Base-by-base conservation (phyloP, 352 stramenopile genomes). In the Phytophthora quininea region DNA sequence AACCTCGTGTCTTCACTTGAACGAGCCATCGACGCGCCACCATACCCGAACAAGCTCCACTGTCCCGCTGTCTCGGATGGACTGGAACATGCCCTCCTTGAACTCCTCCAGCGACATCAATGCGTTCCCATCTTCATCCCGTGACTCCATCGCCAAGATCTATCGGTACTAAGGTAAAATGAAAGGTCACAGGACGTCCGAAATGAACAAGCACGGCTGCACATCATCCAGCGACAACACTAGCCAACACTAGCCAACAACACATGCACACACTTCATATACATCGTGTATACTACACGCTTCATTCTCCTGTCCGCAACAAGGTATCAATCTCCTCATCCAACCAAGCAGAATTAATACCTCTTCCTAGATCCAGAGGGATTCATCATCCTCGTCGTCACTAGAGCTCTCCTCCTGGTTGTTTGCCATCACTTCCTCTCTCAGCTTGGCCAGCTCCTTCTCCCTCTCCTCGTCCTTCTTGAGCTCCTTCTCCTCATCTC, bases 81-180 rank as follows among this genome's bases (percentile, higher is more conserved):
- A 84, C 53, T 79, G 73, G 69, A 91, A 93, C 77, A 93, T 91
- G 49, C 79, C 73, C 54, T 86, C 71, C 59, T 88, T 90, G 38
- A 91, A 55, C 67, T 88, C 73, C 19, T 91, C 81, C 43, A 91
- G 68, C 56, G 82, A 80, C 76, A 91, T 78, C 49, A 77, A 73
- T 24, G 52, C 45, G 14, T 71, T 67, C 24, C 49, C 65, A 49
- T 74, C 61, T 0, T 24, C 56, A 54, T 71, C 51, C n/a, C 48
- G 55, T 10, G 46, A 27, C 35, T 51, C 42, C 11, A 55, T 15
- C 10, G 24, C 43, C 11, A 52, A 9, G 19, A n/a, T 68, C 51
- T 24, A 24, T 24, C 19, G 19, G 19, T 24, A 24, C 19, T 24
- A 24, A 24, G 19, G 19, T 11, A 40, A 19, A 43, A 27, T 66